phyloP scores from a whole-genome alignment of 768 basidiomycete species.

The Sporobolomyces phaffii region DNA sequence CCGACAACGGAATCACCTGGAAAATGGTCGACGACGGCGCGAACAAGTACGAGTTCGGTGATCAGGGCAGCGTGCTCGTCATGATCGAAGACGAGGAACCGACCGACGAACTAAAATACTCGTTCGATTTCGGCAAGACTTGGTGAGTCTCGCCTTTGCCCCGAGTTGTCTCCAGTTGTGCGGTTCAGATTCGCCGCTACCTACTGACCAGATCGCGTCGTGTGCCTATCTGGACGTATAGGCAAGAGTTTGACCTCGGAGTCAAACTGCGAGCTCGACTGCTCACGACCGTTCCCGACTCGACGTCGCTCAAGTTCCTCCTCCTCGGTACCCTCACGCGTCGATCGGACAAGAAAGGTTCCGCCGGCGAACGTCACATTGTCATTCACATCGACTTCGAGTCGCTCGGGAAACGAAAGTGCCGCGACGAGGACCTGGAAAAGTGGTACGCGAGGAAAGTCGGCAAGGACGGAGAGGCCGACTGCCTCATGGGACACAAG shows the following conservation, averaged over 20 bases:
- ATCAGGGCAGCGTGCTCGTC: conserved; percentile 71
- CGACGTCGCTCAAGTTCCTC: conserved; percentile 92
- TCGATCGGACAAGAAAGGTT: conserved; percentile 51
- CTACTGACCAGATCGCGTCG: too few species aligned
- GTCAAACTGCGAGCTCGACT: conserved; percentile 64
- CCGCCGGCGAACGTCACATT: conserved; percentile 56
- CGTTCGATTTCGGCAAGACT: conserved; percentile 68
- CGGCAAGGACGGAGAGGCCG: conserved; percentile 47
- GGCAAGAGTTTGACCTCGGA: conserved; percentile 66
- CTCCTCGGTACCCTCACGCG: conserved; percentile 71
- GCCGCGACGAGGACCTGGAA: conserved; percentile 67
- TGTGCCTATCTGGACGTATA: conserved; percentile 46
- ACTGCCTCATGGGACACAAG: conserved; percentile 94
- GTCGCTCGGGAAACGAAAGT: conserved; percentile 62
- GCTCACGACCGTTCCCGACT: conserved; percentile 85
- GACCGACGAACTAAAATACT: conserved; percentile 66
- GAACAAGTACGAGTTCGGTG: conserved; percentile 94
- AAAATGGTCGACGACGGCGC: conserved; percentile 65
- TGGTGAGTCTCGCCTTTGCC: conserved; percentile 59
- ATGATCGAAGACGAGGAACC: conserved; percentile 77
- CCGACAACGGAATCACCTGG: conserved; percentile 84
- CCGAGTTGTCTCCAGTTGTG: background rate
- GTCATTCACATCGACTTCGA: conserved; percentile 79
- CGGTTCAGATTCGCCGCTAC: background rate
- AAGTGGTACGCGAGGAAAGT: conserved; percentile 72